Evolutionary conservation across 108 stramenopile genomes (phyloP), one percentile per base, ranked within the genome.

Genomic region (Chaetoceros tenuissimus): DNA sequence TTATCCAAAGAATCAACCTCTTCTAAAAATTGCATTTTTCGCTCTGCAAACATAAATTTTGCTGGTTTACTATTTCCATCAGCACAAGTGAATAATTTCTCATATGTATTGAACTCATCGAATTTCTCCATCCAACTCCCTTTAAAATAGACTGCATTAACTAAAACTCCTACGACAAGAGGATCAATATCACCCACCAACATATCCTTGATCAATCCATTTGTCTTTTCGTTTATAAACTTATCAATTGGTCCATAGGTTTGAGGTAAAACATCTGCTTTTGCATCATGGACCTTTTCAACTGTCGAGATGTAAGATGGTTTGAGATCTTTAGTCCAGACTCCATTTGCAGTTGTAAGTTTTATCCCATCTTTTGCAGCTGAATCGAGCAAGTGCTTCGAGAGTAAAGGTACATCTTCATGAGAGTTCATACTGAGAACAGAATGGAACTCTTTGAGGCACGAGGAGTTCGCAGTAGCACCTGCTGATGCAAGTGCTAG

Each of bases 81-180:
- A 0, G 54, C 19, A 10, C 18, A 17, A 28, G 27, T 26, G 49
- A 64, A 64, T 2, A 13, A 24, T 21, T 40, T 57, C 0, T 48
- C 40, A 51, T 49, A 22, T 10, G 56, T 70, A 0, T 58, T 43
- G 5, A 45, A 5, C 16, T 61, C 8, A 22, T 43, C 31, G 40
- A 70, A 70, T 34, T 24, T n/a, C 19, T 70, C 31, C 2, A 57
- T 47, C 69, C 69, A 70, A 22, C 10, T 47, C 17, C 69, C 69
- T 53, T 59, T 64, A 48, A 70, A 70, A 24, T 70, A 46, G 7
- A 70, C 69, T 16, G 54, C 63, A 46, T 64, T 63, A 3, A 70
- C 63, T 1, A 70, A 27, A 28, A 70, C 20, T 2, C 55, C 69
- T 47, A 3, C 26, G 10, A 49, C 54, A 7, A 57, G 30, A 1